A percentile compares a stretch with the other conserved stretches of the same genome.
Evolutionary conservation across 2,329 filamentous ascomycete genomes (phyloP).

Genomic region (Stemphylium lycopersici): DNA sequence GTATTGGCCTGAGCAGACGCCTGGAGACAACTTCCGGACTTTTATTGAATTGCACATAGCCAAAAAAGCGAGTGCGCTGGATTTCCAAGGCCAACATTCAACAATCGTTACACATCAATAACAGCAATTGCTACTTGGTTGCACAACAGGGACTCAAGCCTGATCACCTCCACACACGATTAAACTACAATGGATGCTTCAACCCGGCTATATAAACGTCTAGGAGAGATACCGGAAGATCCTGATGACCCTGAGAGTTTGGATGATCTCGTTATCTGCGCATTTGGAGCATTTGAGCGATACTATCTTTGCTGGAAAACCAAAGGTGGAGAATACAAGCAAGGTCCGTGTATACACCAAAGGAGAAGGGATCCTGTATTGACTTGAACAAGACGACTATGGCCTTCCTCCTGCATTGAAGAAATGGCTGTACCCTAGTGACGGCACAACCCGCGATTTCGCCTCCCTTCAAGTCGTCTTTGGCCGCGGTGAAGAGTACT

Average conservation of each 20-base stretch:
- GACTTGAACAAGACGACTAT: slow-evolving; percentile 36
- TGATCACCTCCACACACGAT: background rate
- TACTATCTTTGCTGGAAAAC: slow-evolving; percentile 52
- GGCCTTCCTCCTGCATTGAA: slow-evolving; percentile 42
- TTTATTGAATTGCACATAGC: background rate
- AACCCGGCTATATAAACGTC: slow-evolving; percentile 39
- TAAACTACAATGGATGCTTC: slow-evolving; percentile 34
- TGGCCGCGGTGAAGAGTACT: slow-evolving; percentile 49
- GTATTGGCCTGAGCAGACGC: background rate
- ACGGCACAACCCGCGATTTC: slow-evolving; percentile 41
- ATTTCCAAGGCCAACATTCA: background rate
- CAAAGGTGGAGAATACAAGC: slow-evolving; percentile 41
- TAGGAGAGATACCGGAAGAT: slow-evolving; percentile 42
- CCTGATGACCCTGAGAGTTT: slow-evolving; percentile 43
- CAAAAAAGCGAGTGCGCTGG: background rate
- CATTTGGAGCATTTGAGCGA: slow-evolving; percentile 49
- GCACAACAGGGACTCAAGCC: background rate
- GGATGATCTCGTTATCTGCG: slow-evolving; percentile 47
- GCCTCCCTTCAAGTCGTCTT: slow-evolving; percentile 48
- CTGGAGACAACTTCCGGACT: background rate
- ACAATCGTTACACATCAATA: background rate
- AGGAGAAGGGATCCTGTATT: background rate
- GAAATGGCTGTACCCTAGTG: slow-evolving; percentile 44
- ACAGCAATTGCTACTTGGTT: background rate
- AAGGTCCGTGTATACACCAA: slow-evolving; percentile 33